Evolutionary conservation across 805 yeast genomes (phyloP), one percentile per base, ranked within the genome.

Genomic region (Blastobotrys parvus): DNA sequence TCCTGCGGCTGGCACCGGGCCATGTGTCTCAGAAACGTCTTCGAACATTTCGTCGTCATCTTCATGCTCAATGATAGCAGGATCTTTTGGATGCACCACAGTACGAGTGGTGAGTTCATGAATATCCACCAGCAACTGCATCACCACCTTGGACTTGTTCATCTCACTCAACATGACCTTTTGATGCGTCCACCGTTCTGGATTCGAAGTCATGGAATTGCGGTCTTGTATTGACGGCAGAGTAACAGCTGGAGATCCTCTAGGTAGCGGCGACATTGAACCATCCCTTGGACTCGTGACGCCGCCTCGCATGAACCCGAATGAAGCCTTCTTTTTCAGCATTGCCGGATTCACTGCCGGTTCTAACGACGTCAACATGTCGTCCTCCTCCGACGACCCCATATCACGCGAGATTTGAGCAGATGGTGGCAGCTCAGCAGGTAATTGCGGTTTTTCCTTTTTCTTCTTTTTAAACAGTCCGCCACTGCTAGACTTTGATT

Each of bases 121-220:
- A 25, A 51, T 44, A 35, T 53, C 57, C 11, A 71, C 64, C 3
- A 75, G 51, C 42, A 69, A 57, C 19, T 70, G 63, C 32, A 77
- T 50, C 8, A 77, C 67, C 25, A 75, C 56, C 16, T 63, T 70
- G 50, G 54, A 43, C 31, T 45, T 42, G n/a, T 38, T 44, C 15
- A 44, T 18, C 23, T 50, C 52, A 15, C 37, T 33, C 21, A 17
- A 38, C 36, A 32, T 43, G 20, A 42, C 18, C 35, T 29, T n/a
- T 25, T 37, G 34, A 37, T 45, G 42, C 21, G 43, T 40, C 44
- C 43, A 41, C 16, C 32, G 43, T 16, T 41, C 48, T 21, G 45
- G 38, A 27, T 39, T 36, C 11, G 20, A 21, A 22, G 23, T 38
- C 33, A 47, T 21, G 19, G 38, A 25, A 11, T 25, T 25, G 7